These are phyloP conservation scores for Porogramme epimiltina DNA, from an alignment of 1,284 basidiomycete genomes.

Conservation along the genomic window DNA sequence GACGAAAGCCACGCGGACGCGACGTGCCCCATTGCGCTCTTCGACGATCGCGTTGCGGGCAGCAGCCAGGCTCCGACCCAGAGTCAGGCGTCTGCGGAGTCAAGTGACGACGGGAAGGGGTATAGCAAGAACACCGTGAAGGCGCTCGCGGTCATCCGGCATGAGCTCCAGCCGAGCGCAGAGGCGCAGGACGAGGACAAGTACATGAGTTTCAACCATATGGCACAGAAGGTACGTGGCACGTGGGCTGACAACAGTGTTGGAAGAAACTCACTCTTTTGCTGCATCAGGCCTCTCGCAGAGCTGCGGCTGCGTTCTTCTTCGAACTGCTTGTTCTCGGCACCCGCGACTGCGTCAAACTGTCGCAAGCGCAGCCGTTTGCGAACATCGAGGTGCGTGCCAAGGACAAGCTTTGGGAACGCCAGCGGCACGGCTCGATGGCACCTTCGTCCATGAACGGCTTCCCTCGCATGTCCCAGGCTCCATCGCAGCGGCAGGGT, in stretches of 20 bases:
- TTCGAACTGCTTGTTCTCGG: conserved; percentile 95
- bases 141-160: conserved; percentile 82
- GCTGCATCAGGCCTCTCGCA: conserved; percentile 74
- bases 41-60: conserved; percentile 65
- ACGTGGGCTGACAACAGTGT: conserved; percentile 18
- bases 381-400: conserved; percentile 85
- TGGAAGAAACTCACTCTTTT: not conserved
- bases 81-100: conserved; percentile 28
- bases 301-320: conserved; percentile 95
- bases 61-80: conserved; percentile 31
- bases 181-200: conserved; percentile 53
- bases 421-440: conserved; percentile 55
- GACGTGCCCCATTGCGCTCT: conserved; percentile 79
- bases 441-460: conserved; percentile 37
- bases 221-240: conserved; percentile 82
- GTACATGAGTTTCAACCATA: conserved; percentile 70
- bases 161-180: conserved; percentile 63
- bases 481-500: conserved; percentile 22
- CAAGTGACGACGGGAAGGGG: conserved; percentile 64
- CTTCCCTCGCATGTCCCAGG: conserved; percentile 17
- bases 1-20: conserved; percentile 68
- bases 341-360: conserved; percentile 86
- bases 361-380: conserved; percentile 76
- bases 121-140: conserved; percentile 92
- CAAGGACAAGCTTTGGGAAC: conserved; percentile 85